Base-by-base conservation (phyloP, 306 rosid genomes). In the Macrotyloma uniflorum region DNA sequence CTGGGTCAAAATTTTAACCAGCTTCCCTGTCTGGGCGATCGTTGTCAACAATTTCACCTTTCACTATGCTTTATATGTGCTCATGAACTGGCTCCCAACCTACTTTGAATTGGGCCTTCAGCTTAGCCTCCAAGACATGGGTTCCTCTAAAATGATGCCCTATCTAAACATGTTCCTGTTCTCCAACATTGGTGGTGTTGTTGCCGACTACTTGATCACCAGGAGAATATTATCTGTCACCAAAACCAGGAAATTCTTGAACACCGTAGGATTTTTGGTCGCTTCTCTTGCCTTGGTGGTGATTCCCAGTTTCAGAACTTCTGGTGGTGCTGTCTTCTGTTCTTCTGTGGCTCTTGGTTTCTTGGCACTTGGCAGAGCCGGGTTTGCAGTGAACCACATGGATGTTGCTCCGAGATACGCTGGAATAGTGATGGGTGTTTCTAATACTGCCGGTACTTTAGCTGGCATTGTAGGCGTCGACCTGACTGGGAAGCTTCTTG, bases 81-180 rank as follows among this genome's bases (percentile, higher is more conserved):
- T 96, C 72, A 96, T 96, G 99, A 96, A 96, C 76, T 96, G 99
- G 99, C 88, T 96, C 24, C 99, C 99, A 0, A 96, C 99, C 1
- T 96, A 96, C 84, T 96, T 96, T 78, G 94, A 96, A 77, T 78
- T 93, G 38, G 99, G 99, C 18, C 97, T 96, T 78, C 85, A 90
- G 83, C 91, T 96, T 78, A 93, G 99, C 85, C 90, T 93, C n/a
- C 98, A 93, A 22, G 99, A 96, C n/a, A 93, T 96, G 99, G 99
- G 99, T n/a, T 91, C 97, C 64, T 93, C 98, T 10, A 96, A 93
- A 63, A 96, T 96, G 98, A 42, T 93, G 94, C 99, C 99, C 20
- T 96, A 93, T 86, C 83, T 93, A 20, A 96, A 96, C 86, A 96
- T 96, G 99, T 93, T 96, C 79, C 13, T 96, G 19, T 96, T 96